A percentile compares a stretch with the other conserved stretches of the same genome.
phyloP scores from a whole-genome alignment of 768 basidiomycete species.

The Macrolepiota fuliginosa region DNA sequence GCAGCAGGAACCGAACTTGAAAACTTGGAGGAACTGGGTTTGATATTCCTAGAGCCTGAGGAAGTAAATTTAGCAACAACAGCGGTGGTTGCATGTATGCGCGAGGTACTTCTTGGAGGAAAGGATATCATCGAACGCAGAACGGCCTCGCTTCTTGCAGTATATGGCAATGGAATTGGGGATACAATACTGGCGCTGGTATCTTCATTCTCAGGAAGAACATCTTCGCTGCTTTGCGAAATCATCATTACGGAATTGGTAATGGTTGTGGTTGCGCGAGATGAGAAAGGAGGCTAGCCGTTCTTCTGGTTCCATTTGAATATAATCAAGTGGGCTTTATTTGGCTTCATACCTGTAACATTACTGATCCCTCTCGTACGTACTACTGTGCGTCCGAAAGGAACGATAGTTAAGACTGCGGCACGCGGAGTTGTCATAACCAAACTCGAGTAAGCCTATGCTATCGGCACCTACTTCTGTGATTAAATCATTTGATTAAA shows the following conservation, averaged over 20 bases:
- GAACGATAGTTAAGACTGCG: too few species aligned
- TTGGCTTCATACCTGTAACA: neutral
- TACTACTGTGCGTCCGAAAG: too few species aligned
- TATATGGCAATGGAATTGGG: slow-evolving; percentile 29
- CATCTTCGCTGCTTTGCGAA: neutral
- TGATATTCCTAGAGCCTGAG: neutral
- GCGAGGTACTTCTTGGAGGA: slow-evolving; percentile 17
- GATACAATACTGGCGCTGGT: slow-evolving; percentile 21
- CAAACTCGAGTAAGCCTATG: too few species aligned
- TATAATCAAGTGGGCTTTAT: neutral
- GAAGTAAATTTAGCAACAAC: neutral
- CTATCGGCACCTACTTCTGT: too few species aligned
- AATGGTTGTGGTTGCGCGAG: neutral
- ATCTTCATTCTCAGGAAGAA: neutral
- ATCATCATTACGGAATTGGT: neutral
- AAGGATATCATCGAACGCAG: slow-evolving; percentile 28
- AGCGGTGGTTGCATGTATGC: neutral
- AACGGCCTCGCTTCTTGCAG: slow-evolving; percentile 26
- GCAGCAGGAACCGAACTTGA: neutral
- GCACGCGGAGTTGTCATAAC: too few species aligned
- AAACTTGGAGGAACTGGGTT: neutral
- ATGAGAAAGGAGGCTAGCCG: neutral
- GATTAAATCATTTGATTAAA: too few species aligned
- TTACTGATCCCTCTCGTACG: too few species aligned
- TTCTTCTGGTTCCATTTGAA: neutral